phyloP scores from a whole-genome alignment of 2,329 filamentous ascomycete genomes.

The Plectosphaerella cucumerina region DNA sequence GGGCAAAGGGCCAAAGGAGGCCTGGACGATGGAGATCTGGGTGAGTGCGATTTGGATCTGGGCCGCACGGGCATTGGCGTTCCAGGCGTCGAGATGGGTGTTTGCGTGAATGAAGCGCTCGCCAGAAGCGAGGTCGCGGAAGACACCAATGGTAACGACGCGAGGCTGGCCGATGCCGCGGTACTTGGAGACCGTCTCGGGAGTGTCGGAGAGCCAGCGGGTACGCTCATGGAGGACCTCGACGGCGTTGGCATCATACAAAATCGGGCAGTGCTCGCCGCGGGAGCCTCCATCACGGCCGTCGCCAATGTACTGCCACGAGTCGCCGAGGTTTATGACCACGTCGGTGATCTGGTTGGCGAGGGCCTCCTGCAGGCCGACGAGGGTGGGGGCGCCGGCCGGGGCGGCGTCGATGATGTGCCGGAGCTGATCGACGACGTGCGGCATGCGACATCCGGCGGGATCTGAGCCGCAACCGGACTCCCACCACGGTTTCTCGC shows the following conservation, averaged over 20 bases:
- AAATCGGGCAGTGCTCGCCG: conserved; percentile 63
- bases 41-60: conserved; percentile 37
- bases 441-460: conserved; percentile 34
- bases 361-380: conserved; percentile 68
- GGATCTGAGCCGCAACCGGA: conserved; percentile 2
- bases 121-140: conserved; percentile 34
- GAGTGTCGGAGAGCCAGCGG: conserved; percentile 61
- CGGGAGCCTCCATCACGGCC: conserved; percentile 52
- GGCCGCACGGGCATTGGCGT: conserved; percentile 33
- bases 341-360: conserved; percentile 59
- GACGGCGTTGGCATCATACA: conserved; percentile 54
- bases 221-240: conserved; percentile 45
- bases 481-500: conserved; percentile 56
- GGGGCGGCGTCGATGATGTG: conserved; percentile 43
- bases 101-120: conserved; percentile 38
- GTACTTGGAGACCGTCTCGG: conserved; percentile 44
- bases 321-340: conserved; percentile 38
- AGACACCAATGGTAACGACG: conserved; percentile 44
- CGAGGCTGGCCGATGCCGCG: conserved; percentile 46
- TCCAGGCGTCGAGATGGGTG: conserved; percentile 51
- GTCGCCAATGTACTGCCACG: conserved; percentile 47
- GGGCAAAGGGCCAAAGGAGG: conserved; percentile 17
- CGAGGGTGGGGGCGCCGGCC: conserved; percentile 37
- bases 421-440: conserved; percentile 50
- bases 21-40: conserved; percentile 20